Base-by-base conservation (phyloP, 306 rosid genomes). In the Prunus davidiana region DNA sequence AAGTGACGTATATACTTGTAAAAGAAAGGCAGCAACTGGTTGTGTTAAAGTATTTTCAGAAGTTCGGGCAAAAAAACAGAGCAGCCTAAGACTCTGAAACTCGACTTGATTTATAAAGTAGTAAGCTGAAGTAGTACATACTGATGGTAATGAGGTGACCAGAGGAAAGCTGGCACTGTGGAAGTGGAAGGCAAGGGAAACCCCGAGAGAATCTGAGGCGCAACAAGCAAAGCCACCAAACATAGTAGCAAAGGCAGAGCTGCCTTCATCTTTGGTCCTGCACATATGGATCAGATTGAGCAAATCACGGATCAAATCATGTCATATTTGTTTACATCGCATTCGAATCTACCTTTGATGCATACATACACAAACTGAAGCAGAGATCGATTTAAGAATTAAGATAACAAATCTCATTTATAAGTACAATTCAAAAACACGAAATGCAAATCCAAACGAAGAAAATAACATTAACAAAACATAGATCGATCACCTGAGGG, bases 161-260 rank as follows among this genome's bases (percentile, higher is more conserved):
- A 94, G 67, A 94, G 91, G 58, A 94, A 90, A 55, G 98, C 98
- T 5, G 98, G 96, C 68, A 78, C 88, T 2, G 97, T 90, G 67
- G 72, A 57, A 69, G 69, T 38, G 16, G 93, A 87, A 5, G 92
- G 84, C 75, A 32, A 63, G 46, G 90, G 81, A 7, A 84, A 65
- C 34, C 88, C 89, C 28, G 76, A 65, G 7, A 88, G 90, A 76
- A 83, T 22, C 15, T 76, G 61, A 74, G 83, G 83, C 22, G 70
- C 85, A 50, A 88, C 54, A 69, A 87, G 27, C 83, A 89, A 74
- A 71, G 71, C 84, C 84, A 75, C 50, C 69, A 87, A 71, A 34
- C 79, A 78, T 84, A 63, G 49, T 81, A 62, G 71, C 73, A 81
- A 45, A 20, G 57, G 49, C 41, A 60, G 11, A 57, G 79, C 75